Conservation (phyloP, 2,329 filamentous ascomycete genomes). For the Knufia fluminis region DNA sequence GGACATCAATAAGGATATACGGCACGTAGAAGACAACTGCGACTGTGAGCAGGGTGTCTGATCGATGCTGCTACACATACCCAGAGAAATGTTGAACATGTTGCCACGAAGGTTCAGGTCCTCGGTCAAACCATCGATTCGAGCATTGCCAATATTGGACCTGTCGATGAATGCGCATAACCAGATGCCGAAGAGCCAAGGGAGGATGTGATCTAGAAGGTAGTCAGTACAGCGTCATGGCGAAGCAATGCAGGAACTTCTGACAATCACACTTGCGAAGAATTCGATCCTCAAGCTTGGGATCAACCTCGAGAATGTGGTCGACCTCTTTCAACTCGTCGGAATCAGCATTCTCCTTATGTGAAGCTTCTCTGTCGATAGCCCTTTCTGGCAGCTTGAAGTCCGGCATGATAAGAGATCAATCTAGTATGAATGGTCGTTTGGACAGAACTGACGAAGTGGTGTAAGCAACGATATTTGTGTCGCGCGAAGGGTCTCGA, state of each 20-base stretch:
- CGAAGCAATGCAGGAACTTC: background rate
- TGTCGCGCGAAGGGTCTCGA: too few relatives aligned
- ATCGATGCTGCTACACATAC: background rate
- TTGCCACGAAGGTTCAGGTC: slow-evolving; percentile 33
- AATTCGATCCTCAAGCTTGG: slow-evolving; percentile 5
- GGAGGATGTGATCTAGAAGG: slow-evolving; percentile 38
- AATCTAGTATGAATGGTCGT: too few relatives aligned
- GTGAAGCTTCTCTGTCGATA: background rate
- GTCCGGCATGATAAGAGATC: too few relatives aligned
- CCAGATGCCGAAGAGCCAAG: slow-evolving; percentile 55
- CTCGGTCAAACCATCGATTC: slow-evolving; percentile 52
- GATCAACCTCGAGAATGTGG: slow-evolving; percentile 3
- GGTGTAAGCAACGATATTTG: too few relatives aligned
- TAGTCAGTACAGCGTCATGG: background rate
- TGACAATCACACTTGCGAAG: slow-evolving; percentile 5
- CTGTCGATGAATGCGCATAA: slow-evolving; percentile 58
- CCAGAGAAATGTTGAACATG: slow-evolving; percentile 6
- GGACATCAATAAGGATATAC: slow-evolving; percentile 16
- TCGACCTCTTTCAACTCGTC: slow-evolving; percentile 2
- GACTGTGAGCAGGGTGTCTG: background rate
- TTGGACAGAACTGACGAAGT: too few relatives aligned
- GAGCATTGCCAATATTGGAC: slow-evolving; percentile 65
- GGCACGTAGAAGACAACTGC: slow-evolving; percentile 13
- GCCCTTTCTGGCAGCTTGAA: background rate
- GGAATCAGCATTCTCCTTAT: background rate